phyloP scores from a whole-genome alignment of 768 basidiomycete species.

The Omphalotus guepiniiformis region DNA sequence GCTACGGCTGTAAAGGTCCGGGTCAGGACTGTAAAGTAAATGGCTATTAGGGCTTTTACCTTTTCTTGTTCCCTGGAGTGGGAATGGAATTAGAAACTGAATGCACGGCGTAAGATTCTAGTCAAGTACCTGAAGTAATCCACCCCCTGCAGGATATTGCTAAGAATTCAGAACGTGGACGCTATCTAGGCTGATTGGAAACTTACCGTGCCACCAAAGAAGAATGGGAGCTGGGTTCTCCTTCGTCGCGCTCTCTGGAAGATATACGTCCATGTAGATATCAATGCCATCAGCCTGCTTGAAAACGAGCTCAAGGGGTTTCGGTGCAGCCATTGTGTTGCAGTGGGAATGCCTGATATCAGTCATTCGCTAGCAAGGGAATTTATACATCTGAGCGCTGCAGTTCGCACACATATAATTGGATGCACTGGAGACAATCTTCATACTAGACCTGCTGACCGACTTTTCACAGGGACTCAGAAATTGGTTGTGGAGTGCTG shows the following conservation, averaged over 20 bases:
- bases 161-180: not conserved
- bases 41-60: constrained; percentile 7
- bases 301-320: constrained; percentile 28
- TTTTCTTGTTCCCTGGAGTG: constrained; percentile 23
- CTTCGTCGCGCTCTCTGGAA: constrained; percentile 25
- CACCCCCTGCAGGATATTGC: constrained; percentile 29
- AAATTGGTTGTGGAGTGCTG: too few species aligned
- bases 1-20: constrained; percentile 18
- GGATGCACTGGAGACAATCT: too few species aligned
- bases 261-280: constrained; percentile 31
- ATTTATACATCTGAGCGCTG: too few species aligned
- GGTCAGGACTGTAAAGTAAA: not conserved
- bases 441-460: too few species aligned
- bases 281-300: constrained; percentile 27
- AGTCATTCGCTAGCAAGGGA: too few species aligned
- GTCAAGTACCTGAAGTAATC: constrained; percentile 24
- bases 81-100: too few species aligned
- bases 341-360: too few species aligned
- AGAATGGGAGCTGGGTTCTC: constrained; percentile 25
- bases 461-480: too few species aligned
- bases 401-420: too few species aligned
- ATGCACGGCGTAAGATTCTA: too few species aligned
- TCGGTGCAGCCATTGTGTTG: constrained; percentile 10
- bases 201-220: constrained; percentile 34
- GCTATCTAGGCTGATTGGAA: not conserved